These are phyloP conservation scores for Xylaria castorea DNA, from an alignment of 495 filamentous ascomycete genomes.

Conservation along the genomic window DNA sequence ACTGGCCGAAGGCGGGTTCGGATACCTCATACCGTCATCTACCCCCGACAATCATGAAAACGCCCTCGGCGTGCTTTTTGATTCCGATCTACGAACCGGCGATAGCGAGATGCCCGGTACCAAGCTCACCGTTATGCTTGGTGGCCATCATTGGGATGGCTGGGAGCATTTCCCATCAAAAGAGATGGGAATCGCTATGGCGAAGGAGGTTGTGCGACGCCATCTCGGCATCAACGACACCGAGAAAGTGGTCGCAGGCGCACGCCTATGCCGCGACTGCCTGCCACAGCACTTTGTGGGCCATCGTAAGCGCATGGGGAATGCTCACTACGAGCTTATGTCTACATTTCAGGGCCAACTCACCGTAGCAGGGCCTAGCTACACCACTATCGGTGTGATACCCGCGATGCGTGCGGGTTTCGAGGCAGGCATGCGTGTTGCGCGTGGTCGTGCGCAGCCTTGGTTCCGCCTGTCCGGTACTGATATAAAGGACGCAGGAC, in stretches of 20 bases:
- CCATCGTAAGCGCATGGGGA: conserved; percentile 68
- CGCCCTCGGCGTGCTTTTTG: conserved; percentile 90
- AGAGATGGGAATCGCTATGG: conserved; percentile 70
- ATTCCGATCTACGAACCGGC: conserved; percentile 64
- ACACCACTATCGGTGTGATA: conserved; percentile 54
- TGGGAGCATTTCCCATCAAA: conserved; percentile 60
- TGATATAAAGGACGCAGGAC: neutral
- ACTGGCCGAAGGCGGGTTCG: conserved; percentile 73
- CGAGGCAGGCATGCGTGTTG: conserved; percentile 43
- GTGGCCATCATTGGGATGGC: conserved; percentile 89
- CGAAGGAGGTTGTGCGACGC: conserved; percentile 67
- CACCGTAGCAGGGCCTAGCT: conserved; percentile 81
- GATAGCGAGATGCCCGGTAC: conserved; percentile 61
- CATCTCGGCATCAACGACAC: conserved; percentile 70
- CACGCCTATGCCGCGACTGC: conserved; percentile 73
- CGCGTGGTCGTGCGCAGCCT: conserved; percentile 32
- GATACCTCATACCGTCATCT: conserved; percentile 82
- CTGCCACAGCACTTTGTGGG: conserved; percentile 90
- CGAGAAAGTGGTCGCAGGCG: conserved; percentile 57
- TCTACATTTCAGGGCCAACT: conserved; percentile 67
- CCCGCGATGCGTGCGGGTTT: conserved; percentile 47
- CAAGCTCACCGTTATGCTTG: conserved; percentile 93
- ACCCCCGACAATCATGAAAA: conserved; percentile 82
- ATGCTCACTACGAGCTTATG: conserved; percentile 61
- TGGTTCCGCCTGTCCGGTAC: conserved; percentile 22